Conservation (phyloP, 2,329 filamentous ascomycete genomes). For the Lasiodiplodia gonubiensis region DNA sequence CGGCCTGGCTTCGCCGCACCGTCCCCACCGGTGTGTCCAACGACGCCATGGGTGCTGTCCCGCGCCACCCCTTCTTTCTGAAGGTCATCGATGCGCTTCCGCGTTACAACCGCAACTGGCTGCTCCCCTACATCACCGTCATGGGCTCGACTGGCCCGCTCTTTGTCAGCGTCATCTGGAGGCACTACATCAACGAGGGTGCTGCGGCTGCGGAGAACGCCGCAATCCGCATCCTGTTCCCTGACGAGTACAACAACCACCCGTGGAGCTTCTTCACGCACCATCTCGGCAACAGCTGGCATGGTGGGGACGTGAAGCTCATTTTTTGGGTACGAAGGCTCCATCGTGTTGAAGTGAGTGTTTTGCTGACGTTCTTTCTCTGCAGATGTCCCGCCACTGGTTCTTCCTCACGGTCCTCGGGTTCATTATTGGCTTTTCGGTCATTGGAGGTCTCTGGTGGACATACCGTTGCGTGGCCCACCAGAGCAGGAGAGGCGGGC, state of each 20-base stretch:
- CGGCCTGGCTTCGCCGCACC: slow-evolving; percentile 73
- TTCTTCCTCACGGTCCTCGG: slow-evolving; percentile 60
- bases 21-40: slow-evolving; percentile 80
- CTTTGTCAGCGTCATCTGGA: slow-evolving; percentile 77
- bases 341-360: neutral
- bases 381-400: slow-evolving; percentile 60
- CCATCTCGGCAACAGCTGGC: slow-evolving; percentile 69
- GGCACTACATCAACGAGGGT: slow-evolving; percentile 68
- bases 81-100: slow-evolving; percentile 71
- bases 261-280: slow-evolving; percentile 75
- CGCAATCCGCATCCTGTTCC: slow-evolving; percentile 72
- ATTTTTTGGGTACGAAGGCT: slow-evolving; percentile 64
- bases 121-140: slow-evolving; percentile 74
- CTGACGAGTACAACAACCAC: slow-evolving; percentile 70
- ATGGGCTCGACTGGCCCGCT: slow-evolving; percentile 80
- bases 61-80: slow-evolving; percentile 76
- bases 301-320: slow-evolving; percentile 65
- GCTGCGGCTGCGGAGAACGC: slow-evolving; percentile 53
- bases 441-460: slow-evolving; percentile 60
- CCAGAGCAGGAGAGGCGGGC: slow-evolving; percentile 18
- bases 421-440: slow-evolving; percentile 57
- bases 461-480: slow-evolving; percentile 51
- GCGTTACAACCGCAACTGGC: slow-evolving; percentile 71
- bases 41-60: slow-evolving; percentile 76
- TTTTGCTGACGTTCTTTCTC: slow-evolving; percentile 4